Conservation (phyloP, 148 eudicot species). For the Euryodendron excelsum region DNA sequence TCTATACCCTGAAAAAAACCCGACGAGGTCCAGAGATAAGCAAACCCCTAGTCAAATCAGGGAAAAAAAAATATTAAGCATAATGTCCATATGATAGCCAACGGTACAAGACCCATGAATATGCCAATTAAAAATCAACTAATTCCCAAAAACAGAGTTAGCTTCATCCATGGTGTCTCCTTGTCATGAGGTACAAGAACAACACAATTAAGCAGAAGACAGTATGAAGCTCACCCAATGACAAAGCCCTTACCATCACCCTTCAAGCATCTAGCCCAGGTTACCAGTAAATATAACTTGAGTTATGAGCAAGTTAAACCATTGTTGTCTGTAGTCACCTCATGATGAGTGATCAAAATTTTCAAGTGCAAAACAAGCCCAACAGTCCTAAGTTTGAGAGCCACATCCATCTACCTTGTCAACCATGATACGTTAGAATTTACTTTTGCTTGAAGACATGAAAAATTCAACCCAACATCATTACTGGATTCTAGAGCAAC, state of each 20-base stretch:
- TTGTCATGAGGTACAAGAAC: slow-evolving; percentile 9
- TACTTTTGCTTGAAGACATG: neutral
- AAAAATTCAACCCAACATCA: slow-evolving; percentile 4
- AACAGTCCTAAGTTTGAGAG: neutral
- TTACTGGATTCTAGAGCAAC: slow-evolving; percentile 10
- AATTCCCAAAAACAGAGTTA: slow-evolving; percentile 17
- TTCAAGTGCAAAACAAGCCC: neutral
- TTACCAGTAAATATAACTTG: slow-evolving; percentile 10
- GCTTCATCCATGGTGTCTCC: slow-evolving; percentile 22
- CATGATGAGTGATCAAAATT: neutral
- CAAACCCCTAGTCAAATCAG: slow-evolving; percentile 22
- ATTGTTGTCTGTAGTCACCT: neutral
- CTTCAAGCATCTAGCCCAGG: slow-evolving; percentile 14
- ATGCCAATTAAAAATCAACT: slow-evolving; percentile 22
- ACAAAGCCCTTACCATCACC: slow-evolving; percentile 11
- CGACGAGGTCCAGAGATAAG: slow-evolving; percentile 40
- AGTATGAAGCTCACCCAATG: slow-evolving; percentile 18
- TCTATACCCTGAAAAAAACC: slow-evolving; percentile 82
- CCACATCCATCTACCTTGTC: slow-evolving; percentile 14
- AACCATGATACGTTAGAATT: neutral
- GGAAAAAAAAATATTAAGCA: slow-evolving; percentile 9
- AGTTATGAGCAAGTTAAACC: slow-evolving; percentile 14
- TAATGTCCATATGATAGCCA: slow-evolving; percentile 24
- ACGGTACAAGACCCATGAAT: slow-evolving; percentile 20
- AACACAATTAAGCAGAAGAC: slow-evolving; percentile 17